These are phyloP conservation scores for Xylogone sp. DNA, from an alignment of 2,329 filamentous ascomycete genomes.

Conservation along the genomic window DNA sequence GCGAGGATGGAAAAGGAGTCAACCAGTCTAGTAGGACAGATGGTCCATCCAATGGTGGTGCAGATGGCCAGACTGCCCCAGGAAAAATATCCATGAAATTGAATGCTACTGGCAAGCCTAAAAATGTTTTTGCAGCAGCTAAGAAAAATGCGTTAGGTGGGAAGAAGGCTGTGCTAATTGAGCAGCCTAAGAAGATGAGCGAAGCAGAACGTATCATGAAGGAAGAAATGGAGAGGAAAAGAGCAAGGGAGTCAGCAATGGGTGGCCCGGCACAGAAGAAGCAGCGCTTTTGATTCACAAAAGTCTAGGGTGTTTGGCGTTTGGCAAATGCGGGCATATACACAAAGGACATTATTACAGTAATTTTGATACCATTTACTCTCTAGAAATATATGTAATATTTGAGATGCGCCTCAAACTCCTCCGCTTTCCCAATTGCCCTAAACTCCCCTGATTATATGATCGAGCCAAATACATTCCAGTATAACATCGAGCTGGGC, in stretches of 20 bases:
- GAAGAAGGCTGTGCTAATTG: slow-evolving; percentile 57
- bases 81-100: slow-evolving; percentile 62
- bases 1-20: background rate
- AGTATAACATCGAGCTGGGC: background rate
- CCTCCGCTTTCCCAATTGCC: slow-evolving; percentile 8
- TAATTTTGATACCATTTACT: slow-evolving; percentile 9
- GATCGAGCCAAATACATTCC: background rate
- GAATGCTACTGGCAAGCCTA: slow-evolving; percentile 59
- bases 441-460: background rate
- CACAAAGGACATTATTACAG: background rate
- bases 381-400: slow-evolving; percentile 11
- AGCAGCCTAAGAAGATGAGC: slow-evolving; percentile 77
- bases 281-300: slow-evolving; percentile 34
- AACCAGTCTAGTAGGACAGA: slow-evolving; percentile 8
- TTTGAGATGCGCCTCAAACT: slow-evolving; percentile 17
- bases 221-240: slow-evolving; percentile 72
- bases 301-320: slow-evolving; percentile 12
- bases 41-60: slow-evolving; percentile 4
- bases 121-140: slow-evolving; percentile 68
- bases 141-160: slow-evolving; percentile 69
- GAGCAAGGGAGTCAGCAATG: slow-evolving; percentile 44
- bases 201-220: slow-evolving; percentile 89
- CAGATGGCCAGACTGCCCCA: slow-evolving; percentile 13
- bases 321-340: slow-evolving; percentile 5
- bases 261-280: slow-evolving; percentile 52